phyloP scores from a whole-genome alignment of 768 basidiomycete genomes.

The Boletus reticulatus region DNA sequence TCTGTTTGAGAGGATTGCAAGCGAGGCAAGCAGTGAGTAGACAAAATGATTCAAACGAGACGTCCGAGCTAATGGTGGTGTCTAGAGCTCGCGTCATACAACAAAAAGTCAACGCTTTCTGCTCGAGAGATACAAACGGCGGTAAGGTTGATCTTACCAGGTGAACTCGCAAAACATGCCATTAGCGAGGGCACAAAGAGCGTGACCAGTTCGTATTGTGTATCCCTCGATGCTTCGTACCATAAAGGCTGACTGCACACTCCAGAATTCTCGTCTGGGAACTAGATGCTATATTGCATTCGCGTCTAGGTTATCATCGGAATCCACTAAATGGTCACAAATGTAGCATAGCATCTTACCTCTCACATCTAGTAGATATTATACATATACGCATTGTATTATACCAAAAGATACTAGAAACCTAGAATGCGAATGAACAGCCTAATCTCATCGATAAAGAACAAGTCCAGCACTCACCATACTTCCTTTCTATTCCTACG shows the following conservation, averaged over 20 bases:
- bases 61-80: background rate
- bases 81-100: constrained; percentile 61
- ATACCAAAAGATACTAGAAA: constrained; percentile 14
- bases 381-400: constrained; percentile 4
- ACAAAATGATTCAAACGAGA: background rate
- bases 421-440: constrained; percentile 8
- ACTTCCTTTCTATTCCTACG: constrained; percentile 86
- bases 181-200: constrained; percentile 73
- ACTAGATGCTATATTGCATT: background rate
- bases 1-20: constrained; percentile 58
- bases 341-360: constrained; percentile 26
- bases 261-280: constrained; percentile 28
- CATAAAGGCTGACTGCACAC: background rate
- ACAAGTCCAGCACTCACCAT: constrained; percentile 51
- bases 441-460: background rate
- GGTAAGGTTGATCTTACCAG: constrained; percentile 68
- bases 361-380: constrained; percentile 14
- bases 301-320: background rate
- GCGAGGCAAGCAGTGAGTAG: constrained; percentile 47
- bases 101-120: constrained; percentile 73
- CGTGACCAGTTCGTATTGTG: constrained; percentile 41
- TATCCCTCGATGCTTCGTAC: background rate
- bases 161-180: constrained; percentile 72
- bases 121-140: constrained; percentile 72
- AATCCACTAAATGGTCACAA: background rate